Conservation (phyloP, 805 yeast genomes). For the Cyberlindnera maritima region DNA sequence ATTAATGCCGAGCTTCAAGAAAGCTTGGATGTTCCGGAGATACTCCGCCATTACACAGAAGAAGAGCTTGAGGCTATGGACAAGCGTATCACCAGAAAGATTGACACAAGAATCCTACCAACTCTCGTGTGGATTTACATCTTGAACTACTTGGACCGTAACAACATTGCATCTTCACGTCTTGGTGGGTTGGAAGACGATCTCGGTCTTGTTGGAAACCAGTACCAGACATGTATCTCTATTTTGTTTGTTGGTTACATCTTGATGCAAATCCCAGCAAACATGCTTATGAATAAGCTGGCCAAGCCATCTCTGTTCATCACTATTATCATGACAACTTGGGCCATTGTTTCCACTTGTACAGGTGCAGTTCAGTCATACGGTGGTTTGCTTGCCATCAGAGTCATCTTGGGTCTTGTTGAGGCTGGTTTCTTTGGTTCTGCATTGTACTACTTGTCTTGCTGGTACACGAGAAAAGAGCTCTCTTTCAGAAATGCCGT, state of each 20-base stretch:
- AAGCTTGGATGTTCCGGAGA: constrained; percentile 23
- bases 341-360: constrained; percentile 42
- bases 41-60: constrained; percentile 20
- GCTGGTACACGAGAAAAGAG: constrained; percentile 49
- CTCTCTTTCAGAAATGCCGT: constrained; percentile 50
- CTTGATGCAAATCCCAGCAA: constrained; percentile 50
- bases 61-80: constrained; percentile 46
- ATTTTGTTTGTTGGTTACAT: constrained; percentile 50
- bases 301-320: constrained; percentile 52
- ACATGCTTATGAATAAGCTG: constrained; percentile 38
- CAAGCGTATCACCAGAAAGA: constrained; percentile 41
- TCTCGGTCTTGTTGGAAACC: constrained; percentile 38
- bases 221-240: constrained; percentile 51
- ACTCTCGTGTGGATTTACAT: constrained; percentile 49
- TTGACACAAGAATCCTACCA: constrained; percentile 50
- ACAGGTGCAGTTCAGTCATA: constrained; percentile 32
- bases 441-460: constrained; percentile 49
- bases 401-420: constrained; percentile 41
- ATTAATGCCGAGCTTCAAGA: constrained; percentile 14
- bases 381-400: constrained; percentile 30
- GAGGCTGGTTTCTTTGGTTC: constrained; percentile 50
- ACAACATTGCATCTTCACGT: constrained; percentile 48
- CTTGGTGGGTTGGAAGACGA: constrained; percentile 48
- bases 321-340: constrained; percentile 44
- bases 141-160: constrained; percentile 48